Conservation (phyloP, 2,329 filamentous ascomycete species). For the Coniella lustricola region DNA sequence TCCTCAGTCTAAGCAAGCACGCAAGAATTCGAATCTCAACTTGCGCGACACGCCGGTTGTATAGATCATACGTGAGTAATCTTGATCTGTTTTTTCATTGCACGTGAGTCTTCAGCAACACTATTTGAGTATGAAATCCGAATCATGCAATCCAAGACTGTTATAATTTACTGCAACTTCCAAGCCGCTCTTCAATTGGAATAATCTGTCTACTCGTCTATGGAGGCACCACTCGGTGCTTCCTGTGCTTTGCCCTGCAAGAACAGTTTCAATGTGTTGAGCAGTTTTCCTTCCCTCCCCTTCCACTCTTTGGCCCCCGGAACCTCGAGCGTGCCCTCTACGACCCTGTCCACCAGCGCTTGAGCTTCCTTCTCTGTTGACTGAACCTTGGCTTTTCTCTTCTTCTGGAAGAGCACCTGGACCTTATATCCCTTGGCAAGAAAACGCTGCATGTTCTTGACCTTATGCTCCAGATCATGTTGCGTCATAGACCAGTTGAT, state of each 20-base stretch:
- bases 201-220: neutral
- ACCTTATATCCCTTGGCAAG: constrained; percentile 68
- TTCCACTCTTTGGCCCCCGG: constrained; percentile 35
- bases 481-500: constrained; percentile 79
- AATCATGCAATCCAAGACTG: no score
- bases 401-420: constrained; percentile 60
- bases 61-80: no score
- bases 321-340: constrained; percentile 25
- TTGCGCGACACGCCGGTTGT: no score
- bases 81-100: no score
- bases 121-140: no score
- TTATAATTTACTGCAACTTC: no score
- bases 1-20: no score
- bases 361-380: constrained; percentile 56
- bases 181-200: no score
- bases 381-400: constrained; percentile 55
- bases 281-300: constrained; percentile 34
- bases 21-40: no score
- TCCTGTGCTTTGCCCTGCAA: constrained; percentile 30
- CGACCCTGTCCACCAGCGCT: constrained; percentile 47
- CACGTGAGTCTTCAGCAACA: no score
- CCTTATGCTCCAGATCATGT: constrained; percentile 67
- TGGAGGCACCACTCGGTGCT: constrained; percentile 4
- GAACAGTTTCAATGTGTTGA: constrained; percentile 30
- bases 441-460: constrained; percentile 62